Percentiles rank a stretch among this genome's conserved stretches.
Evolutionary conservation across 768 basidiomycete species (phyloP).

Genomic region (Termitomyces sp.): DNA sequence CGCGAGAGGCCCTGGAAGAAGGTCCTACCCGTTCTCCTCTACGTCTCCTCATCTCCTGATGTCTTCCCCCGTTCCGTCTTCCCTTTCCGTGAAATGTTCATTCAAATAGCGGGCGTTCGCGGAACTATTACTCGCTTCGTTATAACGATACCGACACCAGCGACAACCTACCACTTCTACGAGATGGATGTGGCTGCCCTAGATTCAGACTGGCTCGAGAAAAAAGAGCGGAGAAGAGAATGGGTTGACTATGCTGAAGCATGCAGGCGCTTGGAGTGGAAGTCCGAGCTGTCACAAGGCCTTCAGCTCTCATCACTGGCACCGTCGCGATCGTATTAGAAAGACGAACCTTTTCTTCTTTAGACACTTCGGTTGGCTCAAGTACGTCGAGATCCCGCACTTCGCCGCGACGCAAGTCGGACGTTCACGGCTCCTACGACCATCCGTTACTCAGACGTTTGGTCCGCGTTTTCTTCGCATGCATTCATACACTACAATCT

Average conservation of each 20-base stretch:
- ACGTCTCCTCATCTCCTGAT: constrained; percentile 71
- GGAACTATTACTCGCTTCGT: constrained; percentile 84
- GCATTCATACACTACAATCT: constrained; percentile 22
- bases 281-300: constrained; percentile 77
- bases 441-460: constrained; percentile 19
- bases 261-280: constrained; percentile 70
- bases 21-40: constrained; percentile 83
- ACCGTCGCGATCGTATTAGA: constrained; percentile 26
- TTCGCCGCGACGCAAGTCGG: constrained; percentile 8
- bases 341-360: constrained; percentile 1
- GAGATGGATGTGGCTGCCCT: constrained; percentile 78
- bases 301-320: constrained; percentile 69
- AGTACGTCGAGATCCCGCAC: constrained; percentile 1
- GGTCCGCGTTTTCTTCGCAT: constrained; percentile 18
- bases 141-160: constrained; percentile 72
- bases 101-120: constrained; percentile 73
- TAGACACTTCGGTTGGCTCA: constrained; percentile 4
- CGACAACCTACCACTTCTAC: constrained; percentile 86
- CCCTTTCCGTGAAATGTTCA: constrained; percentile 16
- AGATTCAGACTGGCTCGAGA: constrained; percentile 79
- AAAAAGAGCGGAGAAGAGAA: constrained; percentile 73
- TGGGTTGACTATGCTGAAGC: constrained; percentile 90
- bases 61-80: constrained; percentile 32
- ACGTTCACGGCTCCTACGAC: constrained; percentile 10
- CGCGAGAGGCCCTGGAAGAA: constrained; percentile 92